These are phyloP conservation scores for Kodamaea sp. DNA, from an alignment of 1,139 yeast genomes.

Conservation along the genomic window DNA sequence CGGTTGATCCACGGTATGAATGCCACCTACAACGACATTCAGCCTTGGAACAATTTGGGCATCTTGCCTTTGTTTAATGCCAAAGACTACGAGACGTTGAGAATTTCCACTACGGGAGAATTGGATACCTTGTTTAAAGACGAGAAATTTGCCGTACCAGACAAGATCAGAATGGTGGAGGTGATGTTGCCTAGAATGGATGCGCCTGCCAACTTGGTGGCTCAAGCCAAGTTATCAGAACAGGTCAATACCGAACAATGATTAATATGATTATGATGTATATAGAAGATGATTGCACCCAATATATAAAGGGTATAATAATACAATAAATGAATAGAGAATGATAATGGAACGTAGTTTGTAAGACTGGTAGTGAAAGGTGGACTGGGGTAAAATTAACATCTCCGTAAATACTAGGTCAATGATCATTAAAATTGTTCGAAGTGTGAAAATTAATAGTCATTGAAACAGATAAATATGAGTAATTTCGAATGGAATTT, in stretches of 20 bases:
- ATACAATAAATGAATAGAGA: too few species aligned
- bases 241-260: constrained; percentile 50
- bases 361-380: too few species aligned
- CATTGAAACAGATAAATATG: too few species aligned
- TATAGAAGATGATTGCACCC: too few species aligned
- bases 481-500: too few species aligned
- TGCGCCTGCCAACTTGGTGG: constrained; percentile 41
- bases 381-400: too few species aligned
- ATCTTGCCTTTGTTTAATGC: constrained; percentile 35
- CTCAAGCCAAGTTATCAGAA: constrained; percentile 79
- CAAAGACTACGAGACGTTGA: constrained; percentile 26
- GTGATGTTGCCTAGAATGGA: constrained; percentile 38
- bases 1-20: constrained; percentile 39
- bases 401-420: too few species aligned
- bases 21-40: constrained; percentile 40
- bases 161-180: constrained; percentile 37
- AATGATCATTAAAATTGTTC: too few species aligned
- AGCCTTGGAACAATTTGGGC: constrained; percentile 40
- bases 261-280: too few species aligned
- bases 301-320: too few species aligned
- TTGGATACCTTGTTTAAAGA: constrained; percentile 28
- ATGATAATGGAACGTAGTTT: too few species aligned
- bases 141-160: constrained; percentile 26
- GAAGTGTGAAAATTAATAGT: too few species aligned
- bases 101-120: constrained; percentile 30